Evolutionary conservation across 2,329 filamentous ascomycete genomes (phyloP).

Genomic region (Cordyceps tenuipes): DNA sequence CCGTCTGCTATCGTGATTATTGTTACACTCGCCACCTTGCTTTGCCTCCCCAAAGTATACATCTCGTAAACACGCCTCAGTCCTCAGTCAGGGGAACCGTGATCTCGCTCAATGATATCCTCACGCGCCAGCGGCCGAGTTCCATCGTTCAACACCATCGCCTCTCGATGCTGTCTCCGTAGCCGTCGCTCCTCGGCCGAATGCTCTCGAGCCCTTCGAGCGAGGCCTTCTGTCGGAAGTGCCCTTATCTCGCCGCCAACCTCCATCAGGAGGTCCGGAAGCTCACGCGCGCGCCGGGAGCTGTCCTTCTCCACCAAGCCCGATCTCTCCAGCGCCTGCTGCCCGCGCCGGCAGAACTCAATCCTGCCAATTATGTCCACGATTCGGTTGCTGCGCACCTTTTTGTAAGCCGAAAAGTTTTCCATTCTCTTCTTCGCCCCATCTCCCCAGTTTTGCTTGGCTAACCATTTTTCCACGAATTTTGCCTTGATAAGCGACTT

Average conservation of each 20-base stretch:
- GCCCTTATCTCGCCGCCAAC: conserved; percentile 22
- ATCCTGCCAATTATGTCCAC: conserved; percentile 43
- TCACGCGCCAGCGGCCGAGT: conserved; percentile 62
- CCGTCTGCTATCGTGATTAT: background rate
- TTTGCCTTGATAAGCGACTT: conserved; percentile 51
- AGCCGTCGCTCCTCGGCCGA: conserved; percentile 62
- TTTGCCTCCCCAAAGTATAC: background rate
- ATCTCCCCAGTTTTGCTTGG: conserved; percentile 60
- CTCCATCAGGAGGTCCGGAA: conserved; percentile 27
- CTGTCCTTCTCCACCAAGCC: conserved; percentile 34
- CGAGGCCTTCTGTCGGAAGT: conserved; percentile 20
- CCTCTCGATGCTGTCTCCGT: conserved; percentile 70
- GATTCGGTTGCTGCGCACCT: conserved; percentile 41
- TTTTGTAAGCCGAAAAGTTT: conserved; percentile 46
- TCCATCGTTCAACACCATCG: conserved; percentile 87
- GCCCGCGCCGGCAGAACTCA: conserved; percentile 42
- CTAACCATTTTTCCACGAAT: conserved; percentile 67
- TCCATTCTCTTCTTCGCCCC: conserved; percentile 40
- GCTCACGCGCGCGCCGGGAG: conserved; percentile 21
- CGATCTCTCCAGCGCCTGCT: conserved; percentile 41
- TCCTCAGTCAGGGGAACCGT: conserved; percentile 30
- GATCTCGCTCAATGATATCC: conserved; percentile 68
- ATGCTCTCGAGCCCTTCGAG: conserved; percentile 37
- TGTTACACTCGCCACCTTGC: background rate
- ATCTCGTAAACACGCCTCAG: conserved; percentile 5